phyloP scores from a whole-genome alignment of 1,284 basidiomycete genomes.

The Schizophyllum commune region DNA sequence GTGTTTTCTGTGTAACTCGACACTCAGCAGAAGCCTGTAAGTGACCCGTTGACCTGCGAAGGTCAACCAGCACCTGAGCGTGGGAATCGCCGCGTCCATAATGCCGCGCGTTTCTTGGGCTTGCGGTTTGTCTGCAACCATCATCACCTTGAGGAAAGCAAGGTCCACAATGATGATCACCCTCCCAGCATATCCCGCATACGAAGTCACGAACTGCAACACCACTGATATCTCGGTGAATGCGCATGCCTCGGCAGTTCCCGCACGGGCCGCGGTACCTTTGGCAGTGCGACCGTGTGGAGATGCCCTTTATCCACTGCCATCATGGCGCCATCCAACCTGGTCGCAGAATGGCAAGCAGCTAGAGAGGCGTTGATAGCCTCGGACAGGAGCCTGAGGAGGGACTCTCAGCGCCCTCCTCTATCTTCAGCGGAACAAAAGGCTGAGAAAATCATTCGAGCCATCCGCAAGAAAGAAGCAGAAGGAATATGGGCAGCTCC shows the following conservation, averaged over 20 bases:
- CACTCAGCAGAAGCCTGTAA: no score
- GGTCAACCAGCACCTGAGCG: no score
- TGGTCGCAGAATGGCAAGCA: neutral
- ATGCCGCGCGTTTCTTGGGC: neutral
- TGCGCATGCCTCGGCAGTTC: no score
- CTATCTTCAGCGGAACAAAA: constrained; percentile 33
- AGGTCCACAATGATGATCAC: no score
- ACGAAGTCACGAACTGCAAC: no score
- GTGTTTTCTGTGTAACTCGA: neutral
- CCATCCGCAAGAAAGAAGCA: constrained; percentile 47
- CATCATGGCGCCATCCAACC: neutral
- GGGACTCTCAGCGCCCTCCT: neutral
- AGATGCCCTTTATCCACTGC: neutral
- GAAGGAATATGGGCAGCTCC: constrained; percentile 48
- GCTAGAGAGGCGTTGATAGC: neutral
- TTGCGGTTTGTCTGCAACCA: neutral
- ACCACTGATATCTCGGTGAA: no score
- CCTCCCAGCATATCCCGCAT: no score
- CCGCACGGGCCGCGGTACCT: no score
- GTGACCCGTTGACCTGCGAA: no score
- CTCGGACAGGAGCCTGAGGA: neutral
- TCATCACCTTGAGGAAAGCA: no score
- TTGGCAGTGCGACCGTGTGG: no score
- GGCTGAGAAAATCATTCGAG: constrained; percentile 49
- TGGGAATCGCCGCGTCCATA: neutral